Conservation (phyloP, 208 protist species). For the Angomonas desouzai region DNA sequence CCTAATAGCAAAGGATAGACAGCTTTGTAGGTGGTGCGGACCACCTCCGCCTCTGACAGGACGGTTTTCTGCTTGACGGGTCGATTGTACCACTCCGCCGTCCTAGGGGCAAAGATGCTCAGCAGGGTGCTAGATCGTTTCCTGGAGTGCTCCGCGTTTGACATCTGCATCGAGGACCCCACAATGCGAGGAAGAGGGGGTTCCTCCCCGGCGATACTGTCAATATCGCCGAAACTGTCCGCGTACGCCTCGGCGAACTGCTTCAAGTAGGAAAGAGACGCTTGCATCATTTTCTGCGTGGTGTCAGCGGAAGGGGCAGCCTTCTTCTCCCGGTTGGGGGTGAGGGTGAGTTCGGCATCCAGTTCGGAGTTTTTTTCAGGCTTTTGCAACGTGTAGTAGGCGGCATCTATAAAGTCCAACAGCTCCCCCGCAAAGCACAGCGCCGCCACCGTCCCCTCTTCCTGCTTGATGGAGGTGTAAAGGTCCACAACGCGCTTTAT, state of each 20-base stretch:
- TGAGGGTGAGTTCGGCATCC: not conserved
- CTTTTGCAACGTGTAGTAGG: not conserved
- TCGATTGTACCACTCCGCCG: not conserved
- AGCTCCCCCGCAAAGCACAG: not conserved
- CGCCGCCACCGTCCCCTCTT: not conserved
- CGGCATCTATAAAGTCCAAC: not conserved
- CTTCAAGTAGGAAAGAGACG: not conserved
- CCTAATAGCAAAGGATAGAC: not conserved
- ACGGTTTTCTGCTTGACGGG: not conserved
- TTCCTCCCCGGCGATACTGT: not conserved
- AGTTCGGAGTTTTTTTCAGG: not conserved
- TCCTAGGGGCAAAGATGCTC: not conserved
- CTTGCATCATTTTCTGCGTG: not conserved
- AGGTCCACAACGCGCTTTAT: constrained; percentile 8
- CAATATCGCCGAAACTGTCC: not conserved
- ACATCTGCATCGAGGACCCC: not conserved
- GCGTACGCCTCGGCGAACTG: not conserved
- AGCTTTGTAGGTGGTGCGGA: not conserved
- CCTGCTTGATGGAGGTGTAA: not conserved
- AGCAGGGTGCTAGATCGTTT: not conserved
- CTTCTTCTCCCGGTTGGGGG: not conserved
- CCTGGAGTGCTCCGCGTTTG: not conserved
- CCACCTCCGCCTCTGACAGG: not conserved
- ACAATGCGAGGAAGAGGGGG: not conserved
- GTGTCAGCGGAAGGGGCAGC: not conserved